Conservation (phyloP, 176 grass and related monocot genomes). For the Coix lacrymajobi region DNA sequence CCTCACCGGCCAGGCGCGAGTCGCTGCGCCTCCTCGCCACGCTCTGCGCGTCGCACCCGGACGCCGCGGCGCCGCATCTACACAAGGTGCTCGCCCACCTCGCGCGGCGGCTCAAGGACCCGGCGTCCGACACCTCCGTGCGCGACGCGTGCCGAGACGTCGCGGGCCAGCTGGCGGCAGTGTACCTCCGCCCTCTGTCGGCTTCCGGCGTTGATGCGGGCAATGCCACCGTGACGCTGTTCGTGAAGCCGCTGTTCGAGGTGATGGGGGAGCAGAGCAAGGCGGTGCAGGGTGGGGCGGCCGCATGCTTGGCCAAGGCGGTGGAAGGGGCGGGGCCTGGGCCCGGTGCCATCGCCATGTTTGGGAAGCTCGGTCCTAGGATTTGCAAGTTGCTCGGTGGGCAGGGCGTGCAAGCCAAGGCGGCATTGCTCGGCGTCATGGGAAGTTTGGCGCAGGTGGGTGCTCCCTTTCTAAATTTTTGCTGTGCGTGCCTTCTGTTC, state of each 20-base stretch:
- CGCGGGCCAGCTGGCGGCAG: conserved; percentile 51
- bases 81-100: conserved; percentile 76
- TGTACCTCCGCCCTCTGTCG: conserved; percentile 56
- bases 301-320: conserved; percentile 71
- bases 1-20: conserved; percentile 56
- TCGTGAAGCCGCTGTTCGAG: conserved; percentile 90
- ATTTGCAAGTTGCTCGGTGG: conserved; percentile 75
- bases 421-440: conserved; percentile 63
- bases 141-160: conserved; percentile 76
- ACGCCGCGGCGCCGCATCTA: conserved; percentile 54
- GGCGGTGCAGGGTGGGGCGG: conserved; percentile 76
- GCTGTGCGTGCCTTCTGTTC: background rate
- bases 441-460: conserved; percentile 72
- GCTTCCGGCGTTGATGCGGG: conserved; percentile 11
- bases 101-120: conserved; percentile 73
- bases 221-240: conserved; percentile 51
- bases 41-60: conserved; percentile 64
- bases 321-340: conserved; percentile 63
- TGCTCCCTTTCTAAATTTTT: background rate
- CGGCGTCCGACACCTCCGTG: conserved; percentile 68
- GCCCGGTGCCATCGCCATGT: conserved; percentile 31
- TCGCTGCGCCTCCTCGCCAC: conserved; percentile 58
- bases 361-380: conserved; percentile 69
- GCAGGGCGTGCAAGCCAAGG: conserved; percentile 85
- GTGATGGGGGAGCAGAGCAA: conserved; percentile 92